A percentile compares a stretch with the other conserved stretches of the same genome.
Evolutionary conservation across 2,329 filamentous ascomycete species (phyloP).

Genomic region (Xylariaceae sp.): DNA sequence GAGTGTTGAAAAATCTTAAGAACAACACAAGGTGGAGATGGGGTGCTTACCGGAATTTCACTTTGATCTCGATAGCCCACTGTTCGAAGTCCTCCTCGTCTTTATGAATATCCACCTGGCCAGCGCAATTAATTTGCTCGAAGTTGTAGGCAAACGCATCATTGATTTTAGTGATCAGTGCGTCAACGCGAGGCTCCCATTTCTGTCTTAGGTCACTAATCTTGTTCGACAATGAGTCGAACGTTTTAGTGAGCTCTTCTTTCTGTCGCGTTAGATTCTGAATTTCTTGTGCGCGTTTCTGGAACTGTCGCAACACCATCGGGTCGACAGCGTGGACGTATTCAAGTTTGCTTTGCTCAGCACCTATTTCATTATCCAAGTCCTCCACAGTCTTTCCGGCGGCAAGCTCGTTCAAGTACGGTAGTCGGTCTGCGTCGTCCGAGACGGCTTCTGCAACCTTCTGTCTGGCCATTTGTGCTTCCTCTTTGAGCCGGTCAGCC

Average conservation of each 20-base stretch:
- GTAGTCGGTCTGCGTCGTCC: slow-evolving; percentile 47
- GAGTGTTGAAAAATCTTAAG: slow-evolving; percentile 8
- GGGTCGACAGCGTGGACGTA: slow-evolving; percentile 81
- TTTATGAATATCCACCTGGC: slow-evolving; percentile 87
- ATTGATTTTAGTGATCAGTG: slow-evolving; percentile 79
- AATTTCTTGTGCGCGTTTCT: slow-evolving; percentile 74
- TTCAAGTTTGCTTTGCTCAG: slow-evolving; percentile 76
- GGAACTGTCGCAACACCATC: slow-evolving; percentile 77
- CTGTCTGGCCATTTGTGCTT: slow-evolving; percentile 43
- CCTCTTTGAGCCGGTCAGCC: slow-evolving; percentile 44
- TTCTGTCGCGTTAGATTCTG: slow-evolving; percentile 64
- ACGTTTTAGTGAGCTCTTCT: slow-evolving; percentile 57
- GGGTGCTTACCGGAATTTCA: slow-evolving; percentile 81
- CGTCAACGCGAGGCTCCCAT: slow-evolving; percentile 87
- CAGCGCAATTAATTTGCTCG: slow-evolving; percentile 89
- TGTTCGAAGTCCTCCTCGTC: slow-evolving; percentile 90
- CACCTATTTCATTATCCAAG: slow-evolving; percentile 74
- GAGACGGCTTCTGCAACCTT: slow-evolving; percentile 49
- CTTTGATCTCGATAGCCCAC: slow-evolving; percentile 92
- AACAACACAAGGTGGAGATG: background rate
- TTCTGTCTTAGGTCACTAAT: slow-evolving; percentile 70
- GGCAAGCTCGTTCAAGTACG: slow-evolving; percentile 51
- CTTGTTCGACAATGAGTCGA: slow-evolving; percentile 60
- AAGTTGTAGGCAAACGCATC: slow-evolving; percentile 93
- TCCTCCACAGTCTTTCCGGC: slow-evolving; percentile 63